Base-by-base conservation (phyloP, 1,284 basidiomycete species). In the Cryptococcus sp. region DNA sequence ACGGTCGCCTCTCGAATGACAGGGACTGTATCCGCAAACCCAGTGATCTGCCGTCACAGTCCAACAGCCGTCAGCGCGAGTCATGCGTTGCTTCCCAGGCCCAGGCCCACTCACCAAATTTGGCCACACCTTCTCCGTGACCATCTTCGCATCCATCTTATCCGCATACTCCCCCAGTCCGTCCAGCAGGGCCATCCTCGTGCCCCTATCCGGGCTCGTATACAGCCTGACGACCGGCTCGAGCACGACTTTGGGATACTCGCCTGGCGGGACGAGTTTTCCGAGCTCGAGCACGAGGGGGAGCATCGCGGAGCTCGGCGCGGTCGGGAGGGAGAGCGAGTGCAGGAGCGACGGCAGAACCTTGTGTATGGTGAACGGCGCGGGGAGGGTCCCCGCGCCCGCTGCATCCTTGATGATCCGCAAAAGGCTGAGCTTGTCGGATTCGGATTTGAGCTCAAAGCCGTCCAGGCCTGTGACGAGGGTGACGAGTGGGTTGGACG, bases 1-100 rank as follows among this genome's bases (percentile, higher is more conserved):
- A 97, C 84, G 0, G 96, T 98, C 0, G 92, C 92, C 77, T 98
- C 94, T 37, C 96, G 85, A 55, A 98, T 91, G 46, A 96, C 82
- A 0, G 92, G 86, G 0, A 97, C 89, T 0, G 92, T 94, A 72
- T 98, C 96, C 4, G 87, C 83, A 71, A 99, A 98, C 0, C 96
- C 96, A 3, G 91, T 91, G 84, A 92, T 92, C 63, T 53, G 24
- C 18, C 61, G 47, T 46, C 45, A 57, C 23, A 3, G 13, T 46
- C 20, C n/a, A n/a, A n/a, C 5, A 53, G 52, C 20, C n/a, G 16
- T 18, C 5, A 53, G 52, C 46, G 4, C 28, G 9, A n/a, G 49
- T 11, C 36, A 18, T 23, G 42, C 23, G 1, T n/a, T 16, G 18
- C 4, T 20, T 4, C 45, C 28, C 18, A 18, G 2, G 16, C 48